These are phyloP conservation scores for Populus ilicifolia DNA, from an alignment of 345 rosid species.

Conservation along the genomic window DNA sequence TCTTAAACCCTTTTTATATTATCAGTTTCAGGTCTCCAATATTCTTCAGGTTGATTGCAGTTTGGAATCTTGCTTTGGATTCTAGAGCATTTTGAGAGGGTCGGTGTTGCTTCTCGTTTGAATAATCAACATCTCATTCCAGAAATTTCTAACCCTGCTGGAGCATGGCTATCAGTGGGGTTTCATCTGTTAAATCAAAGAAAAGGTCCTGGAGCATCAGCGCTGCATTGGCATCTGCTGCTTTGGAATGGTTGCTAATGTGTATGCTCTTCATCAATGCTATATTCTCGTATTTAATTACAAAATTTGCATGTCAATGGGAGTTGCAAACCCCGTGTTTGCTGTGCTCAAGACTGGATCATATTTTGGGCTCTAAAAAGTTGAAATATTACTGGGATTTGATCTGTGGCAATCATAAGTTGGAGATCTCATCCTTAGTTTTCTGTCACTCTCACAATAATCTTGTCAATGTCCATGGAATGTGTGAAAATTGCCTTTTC, in stretches of 20 bases:
- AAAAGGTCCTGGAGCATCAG: constrained; percentile 36
- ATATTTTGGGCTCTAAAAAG: constrained; percentile 49
- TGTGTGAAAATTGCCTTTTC: constrained; percentile 76
- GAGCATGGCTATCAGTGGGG: constrained; percentile 47
- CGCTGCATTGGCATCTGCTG: constrained; percentile 57
- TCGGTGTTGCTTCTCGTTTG: constrained; percentile 18
- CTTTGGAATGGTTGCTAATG: constrained; percentile 76
- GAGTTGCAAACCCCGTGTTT: constrained; percentile 68
- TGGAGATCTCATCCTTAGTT: constrained; percentile 78
- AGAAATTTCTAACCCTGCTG: constrained; percentile 16
- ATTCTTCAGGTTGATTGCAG: constrained; percentile 28
- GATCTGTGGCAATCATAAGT: constrained; percentile 72
- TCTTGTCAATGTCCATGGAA: constrained; percentile 72
- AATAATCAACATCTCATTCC: constrained; percentile 8
- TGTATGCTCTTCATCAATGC: constrained; percentile 65
- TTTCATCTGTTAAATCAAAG: constrained; percentile 39
- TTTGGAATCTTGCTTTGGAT: constrained; percentile 16
- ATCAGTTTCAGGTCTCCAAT: neutral
- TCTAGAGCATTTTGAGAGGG: constrained; percentile 19
- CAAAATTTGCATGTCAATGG: constrained; percentile 57
- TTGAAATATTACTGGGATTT: constrained; percentile 57
- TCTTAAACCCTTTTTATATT: neutral
- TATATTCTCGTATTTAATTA: constrained; percentile 51
- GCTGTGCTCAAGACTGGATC: constrained; percentile 87
- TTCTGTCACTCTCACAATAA: constrained; percentile 72